Base-by-base conservation (phyloP, 2,329 filamentous ascomycete species). In the Coniochaeta prunicola region DNA sequence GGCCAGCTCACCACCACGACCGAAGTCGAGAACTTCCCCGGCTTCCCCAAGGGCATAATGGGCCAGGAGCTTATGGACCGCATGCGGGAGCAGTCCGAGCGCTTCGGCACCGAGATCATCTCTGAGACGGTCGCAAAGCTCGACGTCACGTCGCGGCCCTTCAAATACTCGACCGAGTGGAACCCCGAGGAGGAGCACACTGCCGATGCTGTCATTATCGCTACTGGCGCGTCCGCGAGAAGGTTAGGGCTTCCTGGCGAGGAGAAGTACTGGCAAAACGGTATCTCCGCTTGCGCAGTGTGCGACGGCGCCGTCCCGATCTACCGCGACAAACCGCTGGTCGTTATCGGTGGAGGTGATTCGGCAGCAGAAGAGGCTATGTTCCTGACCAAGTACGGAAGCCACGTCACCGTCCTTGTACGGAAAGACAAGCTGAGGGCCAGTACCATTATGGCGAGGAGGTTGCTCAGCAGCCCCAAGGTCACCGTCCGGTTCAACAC, bases 1-100 rank as follows among this genome's bases (percentile, higher is more conserved):
- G 94, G 94, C 59, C 94, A 99, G 81, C 83, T 99, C 66, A 99
- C 96, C 58, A 99, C 96, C 28, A 99, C 94, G 58, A 97, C 96
- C 69, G 96, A 99, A 66, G 87, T 99, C 61, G 94, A 99, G 81
- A 99, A 99, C 83, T 99, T 89, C 77, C 94, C 94, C 28, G 94
- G 94, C 54, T 99, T 97, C 79, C 89, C 90, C 69, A 84, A 90
- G 68, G 90, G 88, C 63, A 92, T 99, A 73, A 89, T 91, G 76
- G 94, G 94, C 65, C 77, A 83, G 59, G 88, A 91, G 70, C 80
- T 99, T 65, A 99, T 99, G 94, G 93, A 97, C 66, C 85, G 88
- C 74, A 97, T 99, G 93, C 89, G 89, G 74, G 85, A 83, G 62
- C 94, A 99, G 77, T 96, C 92, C 60, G 85, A 89, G 75, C 88